phyloP scores from a whole-genome alignment of 1,284 basidiomycete genomes.

The Cryptococcus hybrid region DNA sequence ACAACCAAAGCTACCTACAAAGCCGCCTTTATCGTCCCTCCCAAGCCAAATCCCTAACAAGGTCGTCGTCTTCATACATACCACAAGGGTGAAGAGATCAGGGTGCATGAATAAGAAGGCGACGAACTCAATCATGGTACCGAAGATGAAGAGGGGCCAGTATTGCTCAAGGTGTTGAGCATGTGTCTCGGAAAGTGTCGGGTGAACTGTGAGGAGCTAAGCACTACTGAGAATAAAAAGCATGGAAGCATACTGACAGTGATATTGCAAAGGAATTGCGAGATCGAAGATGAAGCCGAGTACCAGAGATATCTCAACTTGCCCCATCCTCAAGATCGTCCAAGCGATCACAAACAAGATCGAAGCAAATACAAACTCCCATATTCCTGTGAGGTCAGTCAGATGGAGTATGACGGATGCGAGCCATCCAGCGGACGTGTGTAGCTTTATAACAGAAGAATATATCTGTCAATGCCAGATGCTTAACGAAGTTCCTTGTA shows the following conservation, averaged over 20 bases:
- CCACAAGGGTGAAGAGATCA: conserved; percentile 27
- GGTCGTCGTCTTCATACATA: conserved; percentile 28
- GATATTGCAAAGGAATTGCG: conserved; percentile 28
- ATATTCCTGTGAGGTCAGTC: conserved; percentile 16
- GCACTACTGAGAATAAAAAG: background rate
- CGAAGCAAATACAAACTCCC: conserved; percentile 21
- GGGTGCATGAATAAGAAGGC: conserved; percentile 25
- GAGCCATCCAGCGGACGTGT: conserved; percentile 33
- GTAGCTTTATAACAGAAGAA: conserved; percentile 18
- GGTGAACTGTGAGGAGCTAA: conserved; percentile 1
- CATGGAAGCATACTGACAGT: background rate
- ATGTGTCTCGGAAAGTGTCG: conserved; percentile 1
- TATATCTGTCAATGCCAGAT: background rate
- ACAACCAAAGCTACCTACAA: conserved; percentile 16
- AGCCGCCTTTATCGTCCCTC: conserved; percentile 16
- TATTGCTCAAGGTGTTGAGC: conserved; percentile 19
- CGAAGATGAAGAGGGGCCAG: conserved; percentile 28
- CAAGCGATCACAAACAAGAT: conserved; percentile 24
- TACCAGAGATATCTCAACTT: conserved; percentile 19
- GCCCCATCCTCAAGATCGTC: conserved; percentile 19
- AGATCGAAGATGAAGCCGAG: conserved; percentile 24
- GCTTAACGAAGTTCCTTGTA: background rate
- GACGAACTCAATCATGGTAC: conserved; percentile 15
- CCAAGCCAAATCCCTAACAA: conserved; percentile 22
- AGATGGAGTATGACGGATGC: conserved; percentile 19